Evolutionary conservation across 2,329 filamentous ascomycete genomes (phyloP).

Genomic region (Fusarium metavorans): DNA sequence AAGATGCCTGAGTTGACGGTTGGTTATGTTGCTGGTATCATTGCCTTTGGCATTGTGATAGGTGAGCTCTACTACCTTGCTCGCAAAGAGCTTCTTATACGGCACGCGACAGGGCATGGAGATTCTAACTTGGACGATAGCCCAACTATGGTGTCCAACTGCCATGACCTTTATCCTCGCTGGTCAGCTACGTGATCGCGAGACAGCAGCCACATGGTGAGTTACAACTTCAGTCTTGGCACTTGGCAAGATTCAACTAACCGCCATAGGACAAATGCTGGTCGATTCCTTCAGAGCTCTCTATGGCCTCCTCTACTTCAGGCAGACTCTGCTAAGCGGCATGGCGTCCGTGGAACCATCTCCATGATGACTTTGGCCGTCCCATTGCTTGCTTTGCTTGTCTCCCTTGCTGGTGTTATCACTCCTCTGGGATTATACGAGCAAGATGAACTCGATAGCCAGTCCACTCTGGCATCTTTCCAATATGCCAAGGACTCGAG

Average conservation of each 20-base stretch:
- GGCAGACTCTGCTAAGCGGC: constrained; percentile 50
- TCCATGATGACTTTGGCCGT: constrained; percentile 24
- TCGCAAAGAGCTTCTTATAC: not conserved
- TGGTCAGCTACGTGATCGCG: constrained; percentile 50
- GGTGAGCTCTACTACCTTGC: constrained; percentile 23
- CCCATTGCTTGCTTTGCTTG: constrained; percentile 47
- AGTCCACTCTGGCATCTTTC: constrained; percentile 43
- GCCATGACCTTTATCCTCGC: constrained; percentile 52
- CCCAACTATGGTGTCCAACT: constrained; percentile 52
- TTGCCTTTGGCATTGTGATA: constrained; percentile 37
- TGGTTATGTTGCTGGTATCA: constrained; percentile 42
- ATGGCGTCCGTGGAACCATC: constrained; percentile 46
- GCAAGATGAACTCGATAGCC: constrained; percentile 25
- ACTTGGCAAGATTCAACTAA: not conserved
- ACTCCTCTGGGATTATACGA: constrained; percentile 61
- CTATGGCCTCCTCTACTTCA: constrained; percentile 57
- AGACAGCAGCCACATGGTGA: constrained; percentile 54
- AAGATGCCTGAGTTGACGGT: constrained; percentile 37
- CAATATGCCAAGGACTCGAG: constrained; percentile 52
- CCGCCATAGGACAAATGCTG: constrained; percentile 29
- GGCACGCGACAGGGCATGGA: not conserved
- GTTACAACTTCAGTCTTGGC: not conserved
- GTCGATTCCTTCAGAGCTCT: constrained; percentile 51
- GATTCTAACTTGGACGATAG: constrained; percentile 34
- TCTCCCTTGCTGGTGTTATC: constrained; percentile 56